A percentile compares a stretch with the other conserved stretches of the same genome.
Evolutionary conservation across 495 filamentous ascomycete genomes (phyloP).

Genomic region (Lentithecium fluviatile): DNA sequence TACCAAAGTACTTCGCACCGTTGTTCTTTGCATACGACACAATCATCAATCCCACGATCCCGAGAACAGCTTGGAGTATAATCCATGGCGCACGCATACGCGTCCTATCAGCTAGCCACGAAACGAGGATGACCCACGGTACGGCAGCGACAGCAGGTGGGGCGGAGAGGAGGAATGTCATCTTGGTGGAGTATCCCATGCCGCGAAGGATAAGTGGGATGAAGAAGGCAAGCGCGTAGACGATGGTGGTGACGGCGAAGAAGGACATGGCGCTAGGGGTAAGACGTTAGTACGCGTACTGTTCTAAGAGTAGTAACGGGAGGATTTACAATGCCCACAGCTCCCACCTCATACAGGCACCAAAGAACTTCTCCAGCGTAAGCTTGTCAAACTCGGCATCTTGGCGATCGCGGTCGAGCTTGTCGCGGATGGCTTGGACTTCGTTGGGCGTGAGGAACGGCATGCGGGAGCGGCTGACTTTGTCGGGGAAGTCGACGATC

Average conservation of each 20-base stretch:
- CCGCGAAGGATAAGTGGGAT: conserved; percentile 61
- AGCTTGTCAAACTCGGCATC: conserved; percentile 8
- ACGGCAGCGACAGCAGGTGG: conserved; percentile 46
- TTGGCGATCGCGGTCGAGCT: conserved; percentile 9
- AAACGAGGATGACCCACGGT: conserved; percentile 53
- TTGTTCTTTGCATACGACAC: conserved; percentile 50
- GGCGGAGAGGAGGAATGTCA: conserved; percentile 60
- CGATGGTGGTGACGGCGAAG: conserved; percentile 43
- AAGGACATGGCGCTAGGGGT: not conserved
- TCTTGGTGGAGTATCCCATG: conserved; percentile 58
- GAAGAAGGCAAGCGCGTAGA: conserved; percentile 67
- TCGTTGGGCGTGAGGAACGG: conserved; percentile 7
- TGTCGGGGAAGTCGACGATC: conserved; percentile 70
- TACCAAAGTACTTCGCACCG: conserved; percentile 7
- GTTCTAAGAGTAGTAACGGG: too few relatives aligned
- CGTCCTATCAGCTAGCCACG: conserved; percentile 58
- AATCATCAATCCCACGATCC: conserved; percentile 51
- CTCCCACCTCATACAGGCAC: conserved; percentile 44
- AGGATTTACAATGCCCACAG: conserved; percentile 64
- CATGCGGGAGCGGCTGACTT: conserved; percentile 4
- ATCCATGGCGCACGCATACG: conserved; percentile 58
- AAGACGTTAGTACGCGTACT: conserved; percentile 41
- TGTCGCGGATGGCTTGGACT: not conserved
- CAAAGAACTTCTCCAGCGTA: conserved; percentile 1
- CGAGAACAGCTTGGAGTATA: conserved; percentile 52